Percentiles rank a stretch among this genome's conserved stretches.
These are phyloP conservation scores for Zasmidium angulare DNA, from an alignment of 2,329 filamentous ascomycete genomes.

Conservation along the genomic window DNA sequence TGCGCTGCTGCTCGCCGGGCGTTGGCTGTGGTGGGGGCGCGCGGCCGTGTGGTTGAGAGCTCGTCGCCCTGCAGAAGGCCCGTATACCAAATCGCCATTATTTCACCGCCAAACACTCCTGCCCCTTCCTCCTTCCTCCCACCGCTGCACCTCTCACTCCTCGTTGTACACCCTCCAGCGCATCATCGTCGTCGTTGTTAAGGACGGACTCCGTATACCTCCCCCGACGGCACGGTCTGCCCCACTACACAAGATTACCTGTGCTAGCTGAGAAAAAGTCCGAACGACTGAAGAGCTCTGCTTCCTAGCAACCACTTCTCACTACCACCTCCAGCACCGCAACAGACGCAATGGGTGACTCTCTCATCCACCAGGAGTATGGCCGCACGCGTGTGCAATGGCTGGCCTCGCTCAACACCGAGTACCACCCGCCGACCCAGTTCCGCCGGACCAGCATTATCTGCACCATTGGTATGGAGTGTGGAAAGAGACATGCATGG, in stretches of 20 bases:
- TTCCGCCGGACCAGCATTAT: slow-evolving; percentile 98
- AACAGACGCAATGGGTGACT: slow-evolving; percentile 59
- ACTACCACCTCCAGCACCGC: neutral
- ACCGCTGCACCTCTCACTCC: neutral
- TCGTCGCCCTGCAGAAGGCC: neutral
- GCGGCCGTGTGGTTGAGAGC: neutral
- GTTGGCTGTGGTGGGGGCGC: neutral
- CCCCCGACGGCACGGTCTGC: neutral
- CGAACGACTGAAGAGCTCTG: neutral
- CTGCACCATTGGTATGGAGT: slow-evolving; percentile 77
- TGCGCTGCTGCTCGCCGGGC: neutral
- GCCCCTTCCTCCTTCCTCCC: neutral
- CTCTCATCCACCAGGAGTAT: slow-evolving; percentile 78
- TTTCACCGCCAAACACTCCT: slow-evolving; percentile 2
- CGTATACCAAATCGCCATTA: neutral
- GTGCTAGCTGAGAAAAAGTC: slow-evolving; percentile 2
- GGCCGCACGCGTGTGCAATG: slow-evolving; percentile 71
- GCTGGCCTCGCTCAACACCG: slow-evolving; percentile 80
- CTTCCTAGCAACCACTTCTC: neutral
- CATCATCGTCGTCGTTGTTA: neutral
- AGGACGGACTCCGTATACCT: no score
- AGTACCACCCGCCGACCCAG: slow-evolving; percentile 81
- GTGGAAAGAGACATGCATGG: neutral
- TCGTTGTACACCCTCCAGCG: neutral
- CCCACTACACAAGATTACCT: neutral